Evolutionary conservation across 2,329 filamentous ascomycete species (phyloP), one percentile per base, ranked within the genome.

Genomic region (Harringtonia aguacate): DNA sequence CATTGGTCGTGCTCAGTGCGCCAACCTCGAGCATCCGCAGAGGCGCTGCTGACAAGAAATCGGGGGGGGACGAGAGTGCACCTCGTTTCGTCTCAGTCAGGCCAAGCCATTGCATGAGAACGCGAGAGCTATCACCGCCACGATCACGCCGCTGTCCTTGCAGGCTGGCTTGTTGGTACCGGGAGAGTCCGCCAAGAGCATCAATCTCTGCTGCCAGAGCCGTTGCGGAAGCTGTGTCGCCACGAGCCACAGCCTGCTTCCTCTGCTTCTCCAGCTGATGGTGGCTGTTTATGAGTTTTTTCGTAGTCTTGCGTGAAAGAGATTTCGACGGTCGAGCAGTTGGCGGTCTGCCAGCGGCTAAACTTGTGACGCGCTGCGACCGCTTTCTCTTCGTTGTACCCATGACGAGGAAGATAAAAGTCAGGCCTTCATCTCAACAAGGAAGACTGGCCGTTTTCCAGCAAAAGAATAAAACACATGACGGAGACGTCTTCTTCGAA

Each of bases 11-110:
- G 53, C 86, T 94, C 42, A 98, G 67, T 1, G 89, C 84, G 8
- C 92, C 92, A 40, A 98, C 80, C 62, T 98, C 92, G 8, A 98
- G 77, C 66, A 97, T 78, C 18, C 71, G 75, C 33, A 86, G 61
- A 7, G 31, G 30, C 2, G 40, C 55, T 1, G 31, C 17, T 3
- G 20, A 13, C 35, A 44, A n/a, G 28, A 33, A 44, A 17, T 18
- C 36, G 3, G 29, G 29, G 2, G 29, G 14, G 4, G 36, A 8
- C 34, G 24, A 18, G 18, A 44, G 33, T 37, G 17, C 36, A 43
- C 27, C 43, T 44, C 44, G 30, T 46, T 47, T 36, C 34, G 51
- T 36, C 55, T 56, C 27, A 56, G 57, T 51, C 13, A 66, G 56
- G 34, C 64, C 59, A 8, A 84, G 63, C 80, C 80, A 84, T 47